A percentile compares a stretch with the other conserved stretches of the same genome.
Evolutionary conservation across 257 asterid genomes (phyloP).

Genomic region (Ajuga chamaepitys): DNA sequence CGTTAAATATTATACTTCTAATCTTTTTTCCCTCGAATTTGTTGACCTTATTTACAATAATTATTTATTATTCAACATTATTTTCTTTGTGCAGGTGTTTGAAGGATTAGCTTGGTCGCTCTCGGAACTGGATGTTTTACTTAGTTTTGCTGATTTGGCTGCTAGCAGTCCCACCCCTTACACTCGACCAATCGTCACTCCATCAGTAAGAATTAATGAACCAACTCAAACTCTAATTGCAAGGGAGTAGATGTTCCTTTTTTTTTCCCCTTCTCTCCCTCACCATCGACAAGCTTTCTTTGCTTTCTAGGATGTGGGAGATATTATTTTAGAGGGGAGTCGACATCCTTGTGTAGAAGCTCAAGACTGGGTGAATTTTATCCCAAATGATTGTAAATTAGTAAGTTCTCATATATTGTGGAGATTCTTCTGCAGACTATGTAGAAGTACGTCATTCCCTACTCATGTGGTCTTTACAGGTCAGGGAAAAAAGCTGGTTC

Average conservation of each 20-base stretch:
- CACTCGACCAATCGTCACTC: constrained; percentile 72
- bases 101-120: constrained; percentile 67
- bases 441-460: constrained; percentile 13
- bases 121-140: constrained; percentile 91
- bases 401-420: constrained; percentile 40
- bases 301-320: constrained; percentile 68
- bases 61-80: not conserved
- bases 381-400: constrained; percentile 91
- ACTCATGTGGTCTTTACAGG: constrained; percentile 37
- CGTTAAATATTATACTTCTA: not conserved
- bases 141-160: constrained; percentile 96
- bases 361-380: constrained; percentile 99
- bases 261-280: not conserved
- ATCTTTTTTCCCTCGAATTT: not conserved
- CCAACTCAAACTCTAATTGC: constrained; percentile 9
- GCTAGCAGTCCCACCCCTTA: constrained; percentile 77
- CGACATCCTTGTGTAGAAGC: constrained; percentile 99
- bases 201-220: constrained; percentile 46
- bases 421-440: constrained; percentile 12
- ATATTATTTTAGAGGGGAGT: constrained; percentile 83
- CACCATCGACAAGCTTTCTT: constrained; percentile 14
- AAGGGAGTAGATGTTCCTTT: not conserved
- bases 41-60: not conserved
- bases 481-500: constrained; percentile 88
- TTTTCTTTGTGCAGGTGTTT: constrained; percentile 52